Evolutionary conservation across 306 rosid genomes (phyloP).

Genomic region (Malus asiatica): DNA sequence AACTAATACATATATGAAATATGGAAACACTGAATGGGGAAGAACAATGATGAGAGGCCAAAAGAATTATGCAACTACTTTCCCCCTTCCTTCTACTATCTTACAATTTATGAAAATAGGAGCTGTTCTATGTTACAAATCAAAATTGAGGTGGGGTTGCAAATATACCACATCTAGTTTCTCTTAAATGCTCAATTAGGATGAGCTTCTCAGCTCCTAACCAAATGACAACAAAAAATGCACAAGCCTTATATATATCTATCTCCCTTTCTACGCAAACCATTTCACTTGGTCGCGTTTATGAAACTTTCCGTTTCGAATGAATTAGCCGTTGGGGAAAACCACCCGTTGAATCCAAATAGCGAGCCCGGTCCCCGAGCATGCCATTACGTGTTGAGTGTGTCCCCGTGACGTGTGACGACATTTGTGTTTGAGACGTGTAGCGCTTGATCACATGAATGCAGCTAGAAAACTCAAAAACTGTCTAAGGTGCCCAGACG

Average conservation of each 20-base stretch:
- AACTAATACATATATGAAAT: no score
- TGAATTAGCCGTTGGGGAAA: slow-evolving; percentile 27
- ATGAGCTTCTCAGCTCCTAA: slow-evolving; percentile 40
- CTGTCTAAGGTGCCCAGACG: slow-evolving; percentile 19
- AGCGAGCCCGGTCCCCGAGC: slow-evolving; percentile 12
- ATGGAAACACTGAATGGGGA: neutral
- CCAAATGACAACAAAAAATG: slow-evolving; percentile 41
- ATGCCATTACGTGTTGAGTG: slow-evolving; percentile 7
- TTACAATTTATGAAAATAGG: slow-evolving; percentile 57
- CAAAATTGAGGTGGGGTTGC: slow-evolving; percentile 85
- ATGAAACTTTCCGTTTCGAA: slow-evolving; percentile 33
- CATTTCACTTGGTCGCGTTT: slow-evolving; percentile 27
- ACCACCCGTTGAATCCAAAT: slow-evolving; percentile 22
- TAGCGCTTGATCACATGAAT: slow-evolving; percentile 13
- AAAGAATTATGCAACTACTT: slow-evolving; percentile 42
- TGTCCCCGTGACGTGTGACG: neutral
- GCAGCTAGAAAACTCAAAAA: slow-evolving; percentile 21
- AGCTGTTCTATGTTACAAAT: slow-evolving; percentile 71
- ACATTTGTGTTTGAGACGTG: slow-evolving; percentile 9
- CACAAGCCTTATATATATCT: slow-evolving; percentile 33
- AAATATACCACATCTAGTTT: slow-evolving; percentile 62
- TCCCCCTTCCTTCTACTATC: slow-evolving; percentile 37
- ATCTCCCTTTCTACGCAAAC: slow-evolving; percentile 28
- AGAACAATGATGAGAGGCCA: slow-evolving; percentile 12
- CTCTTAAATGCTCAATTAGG: slow-evolving; percentile 52